Conservation (phyloP, 2,329 filamentous ascomycete species). For the Zymoseptoria crescenta region DNA sequence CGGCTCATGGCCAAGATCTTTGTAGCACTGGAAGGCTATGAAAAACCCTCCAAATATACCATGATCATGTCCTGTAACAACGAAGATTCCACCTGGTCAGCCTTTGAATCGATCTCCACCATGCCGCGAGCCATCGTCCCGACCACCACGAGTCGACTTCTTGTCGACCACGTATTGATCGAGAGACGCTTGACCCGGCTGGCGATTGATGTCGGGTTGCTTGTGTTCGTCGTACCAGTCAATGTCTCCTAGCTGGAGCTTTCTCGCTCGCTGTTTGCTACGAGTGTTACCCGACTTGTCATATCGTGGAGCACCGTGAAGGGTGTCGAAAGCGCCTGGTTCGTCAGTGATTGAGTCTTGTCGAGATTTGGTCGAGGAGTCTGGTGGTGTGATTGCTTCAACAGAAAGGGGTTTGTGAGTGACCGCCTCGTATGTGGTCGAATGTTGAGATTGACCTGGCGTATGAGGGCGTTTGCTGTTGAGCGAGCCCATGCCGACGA, state of each 20-base stretch:
- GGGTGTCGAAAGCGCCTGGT: conserved; percentile 28
- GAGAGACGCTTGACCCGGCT: conserved; percentile 19
- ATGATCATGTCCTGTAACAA: conserved; percentile 26
- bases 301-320: conserved; percentile 38
- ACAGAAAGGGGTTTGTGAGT: conserved; percentile 1
- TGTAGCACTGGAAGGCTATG: conserved; percentile 2
- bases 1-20: conserved; percentile 2
- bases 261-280: conserved; percentile 72
- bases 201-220: conserved; percentile 9
- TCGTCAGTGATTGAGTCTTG: conserved; percentile 22
- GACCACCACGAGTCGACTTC: conserved; percentile 13
- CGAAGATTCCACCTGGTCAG: conserved; percentile 18
- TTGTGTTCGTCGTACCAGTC: conserved; percentile 65
- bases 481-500: conserved; percentile 29
- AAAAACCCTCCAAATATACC: background rate
- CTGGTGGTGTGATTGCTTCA: background rate
- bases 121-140: conserved; percentile 8
- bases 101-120: conserved; percentile 11
- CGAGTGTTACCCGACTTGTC: conserved; percentile 58
- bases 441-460: conserved; percentile 24
- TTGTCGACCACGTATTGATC: conserved; percentile 27
- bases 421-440: conserved; percentile 15
- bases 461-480: conserved; percentile 32
- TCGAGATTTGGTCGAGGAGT: conserved; percentile 6
- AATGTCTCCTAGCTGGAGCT: conserved; percentile 91